Percentiles rank a stretch among this genome's conserved stretches.
Conservation (phyloP, 371 early-diverging fungal genomes). For the Apophysomyces variabilis region DNA sequence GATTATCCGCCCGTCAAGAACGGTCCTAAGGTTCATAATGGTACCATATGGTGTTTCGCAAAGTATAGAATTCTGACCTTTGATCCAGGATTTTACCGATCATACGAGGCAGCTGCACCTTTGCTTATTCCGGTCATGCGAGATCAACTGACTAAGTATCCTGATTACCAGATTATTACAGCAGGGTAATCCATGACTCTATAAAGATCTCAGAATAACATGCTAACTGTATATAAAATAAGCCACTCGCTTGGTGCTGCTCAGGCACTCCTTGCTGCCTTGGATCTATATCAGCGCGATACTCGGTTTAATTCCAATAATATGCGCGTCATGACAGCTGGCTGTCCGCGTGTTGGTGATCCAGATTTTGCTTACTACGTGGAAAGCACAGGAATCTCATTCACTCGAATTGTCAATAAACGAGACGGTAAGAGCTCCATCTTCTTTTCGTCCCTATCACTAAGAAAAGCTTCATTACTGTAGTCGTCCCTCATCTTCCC, state of each 20-base stretch:
- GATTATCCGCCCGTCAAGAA: slow-evolving; percentile 16
- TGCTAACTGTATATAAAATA: background rate
- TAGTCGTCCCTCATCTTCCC: slow-evolving; percentile 31
- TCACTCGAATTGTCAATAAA: slow-evolving; percentile 24
- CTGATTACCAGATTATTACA: slow-evolving; percentile 14
- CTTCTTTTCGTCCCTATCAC: background rate
- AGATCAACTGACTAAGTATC: slow-evolving; percentile 13
- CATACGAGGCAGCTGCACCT: slow-evolving; percentile 17
- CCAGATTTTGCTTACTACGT: slow-evolving; percentile 31
- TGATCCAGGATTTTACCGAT: slow-evolving; percentile 19
- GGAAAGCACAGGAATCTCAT: slow-evolving; percentile 21
- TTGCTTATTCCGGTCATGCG: slow-evolving; percentile 10
- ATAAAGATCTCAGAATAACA: background rate
- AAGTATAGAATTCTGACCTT: background rate
- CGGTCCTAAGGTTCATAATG: slow-evolving; percentile 24
- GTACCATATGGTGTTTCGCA: background rate
- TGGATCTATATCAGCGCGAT: slow-evolving; percentile 22
- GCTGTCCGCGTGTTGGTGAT: slow-evolving; percentile 26
- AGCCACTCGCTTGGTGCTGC: slow-evolving; percentile 25
- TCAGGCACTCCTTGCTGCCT: slow-evolving; percentile 11
- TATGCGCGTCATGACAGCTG: slow-evolving; percentile 17
- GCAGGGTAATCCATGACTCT: slow-evolving; percentile 14
- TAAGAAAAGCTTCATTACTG: background rate
- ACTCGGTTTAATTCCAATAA: slow-evolving; percentile 14
- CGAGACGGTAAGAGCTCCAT: slow-evolving; percentile 15